These are phyloP conservation scores for Penicillium manginii DNA, from an alignment of 495 filamentous ascomycete species.

Conservation along the genomic window DNA sequence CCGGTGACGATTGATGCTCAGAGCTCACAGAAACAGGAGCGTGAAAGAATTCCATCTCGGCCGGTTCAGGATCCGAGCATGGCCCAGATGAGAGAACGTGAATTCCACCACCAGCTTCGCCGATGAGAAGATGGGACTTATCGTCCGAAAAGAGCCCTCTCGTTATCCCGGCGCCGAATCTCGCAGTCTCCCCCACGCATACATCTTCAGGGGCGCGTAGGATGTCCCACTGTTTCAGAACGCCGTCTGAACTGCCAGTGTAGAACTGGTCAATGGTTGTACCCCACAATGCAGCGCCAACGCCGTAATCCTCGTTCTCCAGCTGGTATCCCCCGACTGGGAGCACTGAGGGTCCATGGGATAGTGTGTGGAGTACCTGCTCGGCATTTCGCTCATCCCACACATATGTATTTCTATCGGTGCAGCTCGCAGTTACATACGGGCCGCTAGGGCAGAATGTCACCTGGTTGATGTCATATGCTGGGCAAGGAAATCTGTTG, in stretches of 20 bases:
- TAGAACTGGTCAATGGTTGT: conserved; percentile 70
- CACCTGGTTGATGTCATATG: conserved; percentile 86
- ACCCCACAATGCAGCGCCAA: conserved; percentile 83
- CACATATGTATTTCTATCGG: conserved; percentile 78
- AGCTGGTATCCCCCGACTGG: conserved; percentile 57
- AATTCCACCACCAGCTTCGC: conserved; percentile 74
- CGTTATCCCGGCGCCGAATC: conserved; percentile 54
- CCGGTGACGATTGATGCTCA: conserved; percentile 25
- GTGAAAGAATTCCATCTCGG: conserved; percentile 6
- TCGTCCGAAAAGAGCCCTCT: conserved; percentile 75
- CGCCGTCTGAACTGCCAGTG: conserved; percentile 88
- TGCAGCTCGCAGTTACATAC: conserved; percentile 82
- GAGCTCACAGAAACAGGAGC: conserved; percentile 21
- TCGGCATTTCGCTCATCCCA: conserved; percentile 73
- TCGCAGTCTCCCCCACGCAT: conserved; percentile 62
- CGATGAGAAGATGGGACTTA: conserved; percentile 69
- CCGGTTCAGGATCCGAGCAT: conserved; percentile 21
- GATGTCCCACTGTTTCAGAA: conserved; percentile 86
- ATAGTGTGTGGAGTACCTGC: conserved; percentile 64
- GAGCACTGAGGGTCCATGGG: conserved; percentile 70
- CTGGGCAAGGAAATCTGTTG: conserved; percentile 65
- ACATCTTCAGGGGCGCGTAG: conserved; percentile 59
- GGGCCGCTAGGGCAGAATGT: conserved; percentile 54
- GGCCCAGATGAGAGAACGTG: conserved; percentile 62
- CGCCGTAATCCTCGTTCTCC: conserved; percentile 77